phyloP scores from a whole-genome alignment of 1,139 yeast species.

The Lodderomyces oxycetoniae region DNA sequence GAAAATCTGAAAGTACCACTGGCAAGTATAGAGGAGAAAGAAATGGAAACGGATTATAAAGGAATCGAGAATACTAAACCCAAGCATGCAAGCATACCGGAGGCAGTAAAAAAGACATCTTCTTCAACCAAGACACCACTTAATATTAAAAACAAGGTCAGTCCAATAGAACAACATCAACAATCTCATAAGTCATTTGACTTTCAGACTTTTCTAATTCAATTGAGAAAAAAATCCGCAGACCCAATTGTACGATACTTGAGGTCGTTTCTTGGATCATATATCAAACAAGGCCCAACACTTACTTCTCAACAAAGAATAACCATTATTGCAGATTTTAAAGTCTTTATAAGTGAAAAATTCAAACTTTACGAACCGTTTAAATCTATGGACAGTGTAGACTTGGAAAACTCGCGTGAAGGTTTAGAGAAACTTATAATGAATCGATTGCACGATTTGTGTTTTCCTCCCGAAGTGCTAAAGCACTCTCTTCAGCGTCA shows the following conservation, averaged over 20 bases:
- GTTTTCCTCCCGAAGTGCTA: conserved; percentile 75
- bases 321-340: conserved; percentile 71
- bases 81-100: no score
- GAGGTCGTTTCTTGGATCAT: conserved; percentile 73
- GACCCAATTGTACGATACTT: conserved; percentile 88
- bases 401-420: conserved; percentile 71
- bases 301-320: conserved; percentile 78
- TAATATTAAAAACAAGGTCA: conserved; percentile 13
- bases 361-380: conserved; percentile 71
- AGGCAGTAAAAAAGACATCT: no score
- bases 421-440: conserved; percentile 90
- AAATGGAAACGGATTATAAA: conserved; percentile 2
- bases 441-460: conserved; percentile 75
- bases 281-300: conserved; percentile 52
- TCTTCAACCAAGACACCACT: conserved; percentile 1
- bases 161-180: conserved; percentile 30
- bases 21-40: no score
- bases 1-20: no score
- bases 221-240: conserved; percentile 69
- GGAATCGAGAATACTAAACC: conserved; percentile 7
- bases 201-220: conserved; percentile 72
- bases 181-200: conserved; percentile 61
- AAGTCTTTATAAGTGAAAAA: conserved; percentile 63
- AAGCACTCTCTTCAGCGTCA: conserved; percentile 39
- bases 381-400: conserved; percentile 53